phyloP scores from a whole-genome alignment of 2,329 filamentous ascomycete genomes.

The Emergomyces pasteurianus region DNA sequence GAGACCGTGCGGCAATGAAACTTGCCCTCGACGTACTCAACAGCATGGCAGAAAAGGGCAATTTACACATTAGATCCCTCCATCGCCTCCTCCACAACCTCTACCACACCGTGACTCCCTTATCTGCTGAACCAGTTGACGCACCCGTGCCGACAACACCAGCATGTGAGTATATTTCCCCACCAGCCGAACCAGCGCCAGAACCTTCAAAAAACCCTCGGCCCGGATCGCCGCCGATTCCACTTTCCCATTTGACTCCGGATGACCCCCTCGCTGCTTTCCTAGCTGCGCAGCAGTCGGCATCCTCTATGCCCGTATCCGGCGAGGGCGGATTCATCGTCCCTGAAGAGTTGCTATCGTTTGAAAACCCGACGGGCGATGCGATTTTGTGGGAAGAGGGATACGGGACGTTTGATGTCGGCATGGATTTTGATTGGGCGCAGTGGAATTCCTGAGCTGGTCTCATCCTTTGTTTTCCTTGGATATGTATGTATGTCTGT shows the following conservation, averaged over 20 bases:
- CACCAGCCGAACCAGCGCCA: background rate
- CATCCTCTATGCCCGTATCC: background rate
- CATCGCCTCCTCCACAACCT: constrained; percentile 29
- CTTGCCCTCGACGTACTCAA: constrained; percentile 36
- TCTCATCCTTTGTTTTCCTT: background rate
- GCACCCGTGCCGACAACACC: background rate
- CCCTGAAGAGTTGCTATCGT: constrained; percentile 13
- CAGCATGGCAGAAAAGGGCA: constrained; percentile 42
- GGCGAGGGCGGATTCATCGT: background rate
- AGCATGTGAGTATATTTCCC: constrained; percentile 10
- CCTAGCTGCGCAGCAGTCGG: constrained; percentile 2
- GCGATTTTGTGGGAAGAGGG: constrained; percentile 32
- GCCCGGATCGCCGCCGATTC: constrained; percentile 5
- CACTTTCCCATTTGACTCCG: background rate
- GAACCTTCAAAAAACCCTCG: background rate
- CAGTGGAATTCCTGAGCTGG: background rate
- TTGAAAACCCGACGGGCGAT: constrained; percentile 28
- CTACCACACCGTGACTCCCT: constrained; percentile 19
- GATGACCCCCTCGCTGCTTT: constrained; percentile 1
- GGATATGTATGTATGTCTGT: background rate
- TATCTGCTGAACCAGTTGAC: constrained; percentile 4
- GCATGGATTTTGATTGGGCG: constrained; percentile 31
- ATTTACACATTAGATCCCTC: constrained; percentile 36
- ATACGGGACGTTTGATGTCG: constrained; percentile 28
- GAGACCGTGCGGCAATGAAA: constrained; percentile 36